These are phyloP conservation scores for Entamoeba moshkovskii DNA, from an alignment of 208 protist species.

Conservation along the genomic window DNA sequence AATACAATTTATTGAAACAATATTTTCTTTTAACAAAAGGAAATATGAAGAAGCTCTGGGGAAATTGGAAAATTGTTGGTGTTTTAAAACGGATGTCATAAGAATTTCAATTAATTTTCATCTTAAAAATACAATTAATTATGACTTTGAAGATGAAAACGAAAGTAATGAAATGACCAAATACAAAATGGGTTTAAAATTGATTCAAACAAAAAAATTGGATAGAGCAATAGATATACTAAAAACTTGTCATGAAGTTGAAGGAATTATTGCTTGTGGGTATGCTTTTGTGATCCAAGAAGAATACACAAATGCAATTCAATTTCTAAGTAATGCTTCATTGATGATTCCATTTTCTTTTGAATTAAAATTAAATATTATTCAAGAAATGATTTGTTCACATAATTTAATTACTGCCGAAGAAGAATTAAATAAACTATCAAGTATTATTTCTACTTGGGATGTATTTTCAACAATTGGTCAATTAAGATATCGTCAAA, in stretches of 20 bases:
- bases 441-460: not conserved
- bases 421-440: not conserved
- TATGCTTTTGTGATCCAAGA: not conserved
- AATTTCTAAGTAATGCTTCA: not conserved
- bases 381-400: not conserved
- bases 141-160: not conserved
- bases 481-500: not conserved
- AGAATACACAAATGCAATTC: not conserved
- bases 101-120: not conserved
- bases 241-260: not conserved
- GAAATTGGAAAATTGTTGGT: not conserved
- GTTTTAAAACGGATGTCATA: not conserved
- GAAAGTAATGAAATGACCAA: not conserved
- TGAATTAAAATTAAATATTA: not conserved
- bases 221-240: not conserved
- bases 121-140: not conserved
- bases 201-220: not conserved
- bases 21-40: not conserved
- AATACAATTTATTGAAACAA: not conserved
- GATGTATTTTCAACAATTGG: not conserved
- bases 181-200: not conserved
- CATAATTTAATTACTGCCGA: not conserved
- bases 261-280: not conserved
- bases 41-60: not conserved
- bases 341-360: not conserved